These are phyloP conservation scores for Eragrostis curvula DNA, from an alignment of 176 grass and related monocot species.

Conservation along the genomic window DNA sequence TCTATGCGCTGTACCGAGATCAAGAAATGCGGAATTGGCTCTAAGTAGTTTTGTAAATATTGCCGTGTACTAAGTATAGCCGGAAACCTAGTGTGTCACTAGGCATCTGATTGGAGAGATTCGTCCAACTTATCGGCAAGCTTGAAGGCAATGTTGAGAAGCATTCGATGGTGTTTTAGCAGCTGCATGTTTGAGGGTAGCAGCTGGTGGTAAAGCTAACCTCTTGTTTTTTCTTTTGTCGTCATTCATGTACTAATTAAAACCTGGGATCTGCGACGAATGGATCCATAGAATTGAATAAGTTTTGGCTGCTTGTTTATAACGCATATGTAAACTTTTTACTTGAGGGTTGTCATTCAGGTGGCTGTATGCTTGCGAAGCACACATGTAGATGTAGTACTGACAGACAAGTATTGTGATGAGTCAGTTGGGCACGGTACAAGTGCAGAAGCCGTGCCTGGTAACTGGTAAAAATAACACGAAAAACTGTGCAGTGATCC, in stretches of 20 bases:
- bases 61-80: conserved; percentile 13
- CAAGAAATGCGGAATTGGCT: neutral
- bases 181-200: conserved; percentile 21
- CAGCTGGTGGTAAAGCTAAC: conserved; percentile 20
- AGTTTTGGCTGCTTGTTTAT: neutral
- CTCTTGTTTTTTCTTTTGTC: neutral
- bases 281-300: conserved; percentile 30
- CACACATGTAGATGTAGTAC: too few relatives aligned
- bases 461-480: neutral
- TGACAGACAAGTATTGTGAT: neutral
- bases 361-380: neutral
- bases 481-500: neutral
- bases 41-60: conserved; percentile 11
- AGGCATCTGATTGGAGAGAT: neutral
- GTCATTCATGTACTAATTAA: neutral
- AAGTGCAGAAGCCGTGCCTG: neutral
- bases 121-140: neutral
- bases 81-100: neutral
- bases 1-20: neutral
- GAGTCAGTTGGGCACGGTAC: neutral
- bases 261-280: conserved; percentile 9
- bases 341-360: neutral
- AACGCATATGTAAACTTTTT: neutral
- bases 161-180: conserved; percentile 14
- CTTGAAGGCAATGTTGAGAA: neutral